Evolutionary conservation across 345 rosid species (phyloP), one percentile per base, ranked within the genome.

Genomic region (Toxicodendron radicans): DNA sequence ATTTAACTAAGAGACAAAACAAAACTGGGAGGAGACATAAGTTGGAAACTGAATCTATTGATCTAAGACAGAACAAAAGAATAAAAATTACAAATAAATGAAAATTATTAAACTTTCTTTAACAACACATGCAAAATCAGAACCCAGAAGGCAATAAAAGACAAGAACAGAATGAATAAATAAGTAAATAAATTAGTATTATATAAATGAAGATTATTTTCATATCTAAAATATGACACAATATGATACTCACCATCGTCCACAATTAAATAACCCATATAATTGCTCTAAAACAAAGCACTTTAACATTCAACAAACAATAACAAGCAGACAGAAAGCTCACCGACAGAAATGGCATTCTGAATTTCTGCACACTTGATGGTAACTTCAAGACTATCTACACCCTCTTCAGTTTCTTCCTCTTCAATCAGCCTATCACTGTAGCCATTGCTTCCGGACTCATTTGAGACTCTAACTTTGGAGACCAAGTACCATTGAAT

Each of bases 341-440:
- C 64, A 90, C 91, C 94, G 52, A 80, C 78, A 72, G 94, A 87
- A 76, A 89, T 89, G 78, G 94, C 91, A 71, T 73, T 77, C 81
- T 89, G 94, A 64, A 89, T 89, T 80, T 89, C 94, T 23, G 91
- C 83, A 81, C 90, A 86, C 82, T 90, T 90, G 81, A 82, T 83
- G 12, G 84, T 59, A 64, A 70, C 81, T 68, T 86, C 94, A 62
- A 62, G 79, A 62, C 60, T 70, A n/a, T 85, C 73, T 66, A 81
- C 61, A 18, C 90, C 90, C 11, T 87, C 93, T 20, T 86, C 90
- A 63, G 85, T 75, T 16, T 87, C 91, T 57, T 84, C 86, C 35
- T 75, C 77, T 73, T 73, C 90, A 58, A 87, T 87, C 78, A 90
- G 70, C 68, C 66, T 80, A 2, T 83, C 86, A 49, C 59, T 73